Base-by-base conservation (phyloP, 1,284 basidiomycete species). In the Mycena citricolor region DNA sequence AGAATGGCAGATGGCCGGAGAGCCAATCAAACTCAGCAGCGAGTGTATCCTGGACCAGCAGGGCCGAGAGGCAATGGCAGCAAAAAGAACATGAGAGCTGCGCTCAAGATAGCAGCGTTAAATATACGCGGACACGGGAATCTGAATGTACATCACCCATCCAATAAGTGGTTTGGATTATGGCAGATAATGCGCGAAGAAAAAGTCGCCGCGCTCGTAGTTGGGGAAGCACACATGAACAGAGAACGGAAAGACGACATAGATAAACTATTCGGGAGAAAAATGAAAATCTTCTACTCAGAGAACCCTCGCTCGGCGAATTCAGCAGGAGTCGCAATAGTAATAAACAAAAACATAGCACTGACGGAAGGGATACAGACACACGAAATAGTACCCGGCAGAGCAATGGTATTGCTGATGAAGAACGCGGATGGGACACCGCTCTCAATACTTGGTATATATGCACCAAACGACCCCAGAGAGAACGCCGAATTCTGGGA, bases 401-500 rank as follows among this genome's bases (percentile, higher is more conserved):
- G 63, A 22, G 69, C 66, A 0, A 7, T 63, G 0, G 30, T 58
- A 1, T 5, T 65, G 0, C 32, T 21, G 2, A 22, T 58, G 0
- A 43, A 40, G 59, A 47, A 58, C 2, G 21, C 34, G 0, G 35
- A 35, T 0, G 30, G 47, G 1, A 48, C 12, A 10, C 8, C 32
- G 5, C 14, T 63, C 0, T 46, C 37, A 0, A 30, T 71, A 0
- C 57, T 71, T 0, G 59, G 53, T 1, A 29, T 71, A 0, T 73
- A 74, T 41, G 68, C 68, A 0, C 68, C 67, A 0, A 69, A 67
- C 29, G 41, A 51, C 1, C 19, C 1, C 32, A 25, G 13, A 0
- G 56, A 63, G 10, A 63, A 65, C 21, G 11, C 32, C 2, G 11
- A 21, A 0, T 70, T 74, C 56, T 71, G 63, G 61, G 25, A 44